A percentile compares a stretch with the other conserved stretches of the same genome.
phyloP scores from a whole-genome alignment of 208 protist species.

The Wallacemonas sp. region DNA sequence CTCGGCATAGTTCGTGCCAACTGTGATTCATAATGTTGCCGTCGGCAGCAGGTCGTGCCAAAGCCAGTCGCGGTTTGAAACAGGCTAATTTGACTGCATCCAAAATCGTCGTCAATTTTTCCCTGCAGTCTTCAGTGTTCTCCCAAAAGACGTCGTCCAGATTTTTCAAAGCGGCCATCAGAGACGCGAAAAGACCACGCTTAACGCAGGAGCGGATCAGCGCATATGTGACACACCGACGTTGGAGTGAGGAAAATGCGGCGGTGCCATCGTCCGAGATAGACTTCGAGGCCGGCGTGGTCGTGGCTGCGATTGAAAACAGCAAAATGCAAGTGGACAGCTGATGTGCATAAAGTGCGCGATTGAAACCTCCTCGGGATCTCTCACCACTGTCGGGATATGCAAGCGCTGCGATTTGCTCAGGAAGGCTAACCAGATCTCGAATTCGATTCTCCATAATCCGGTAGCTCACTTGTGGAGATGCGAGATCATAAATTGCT shows the following conservation, averaged over 20 bases:
- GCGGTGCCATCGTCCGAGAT: not conserved
- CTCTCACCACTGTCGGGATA: not conserved
- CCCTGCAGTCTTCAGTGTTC: not conserved
- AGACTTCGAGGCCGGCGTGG: not conserved
- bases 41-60: not conserved
- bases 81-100: conserved; percentile 8
- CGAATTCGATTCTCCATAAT: conserved; percentile 3
- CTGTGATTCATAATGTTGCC: not conserved
- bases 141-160: not conserved
- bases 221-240: not conserved
- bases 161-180: not conserved
- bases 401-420: not conserved
- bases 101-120: not conserved
- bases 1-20: not conserved
- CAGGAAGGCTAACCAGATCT: conserved; percentile 4
- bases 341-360: not conserved
- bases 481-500: not conserved
- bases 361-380: not conserved
- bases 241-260: not conserved
- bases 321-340: conserved; percentile 3
- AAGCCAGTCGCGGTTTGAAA: not conserved
- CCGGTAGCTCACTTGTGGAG: not conserved
- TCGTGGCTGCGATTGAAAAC: not conserved
- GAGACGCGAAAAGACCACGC: not conserved
- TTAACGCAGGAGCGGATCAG: conserved; percentile 7